Evolutionary conservation across 2,329 filamentous ascomycete species (phyloP).

Genomic region (Furcasterigmium furcatum): DNA sequence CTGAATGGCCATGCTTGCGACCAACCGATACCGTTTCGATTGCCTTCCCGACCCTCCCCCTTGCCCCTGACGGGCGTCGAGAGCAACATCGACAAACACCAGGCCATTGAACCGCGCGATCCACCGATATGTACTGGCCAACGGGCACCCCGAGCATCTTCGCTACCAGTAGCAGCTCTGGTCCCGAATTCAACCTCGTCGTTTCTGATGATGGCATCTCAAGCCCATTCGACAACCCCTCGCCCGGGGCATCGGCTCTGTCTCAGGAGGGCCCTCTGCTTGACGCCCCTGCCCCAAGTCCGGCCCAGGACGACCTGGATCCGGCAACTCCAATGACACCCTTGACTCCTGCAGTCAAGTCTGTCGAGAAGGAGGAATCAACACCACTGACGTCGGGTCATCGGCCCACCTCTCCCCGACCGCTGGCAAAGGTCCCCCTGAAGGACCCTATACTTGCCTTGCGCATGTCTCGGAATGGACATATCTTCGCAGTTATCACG

Average conservation of each 20-base stretch:
- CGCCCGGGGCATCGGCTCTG: conserved; percentile 24
- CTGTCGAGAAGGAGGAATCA: conserved; percentile 45
- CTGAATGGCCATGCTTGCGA: too few species aligned
- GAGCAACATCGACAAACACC: not conserved
- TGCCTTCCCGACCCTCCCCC: too few species aligned
- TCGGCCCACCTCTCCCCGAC: conserved; percentile 18
- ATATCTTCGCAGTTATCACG: conserved; percentile 85
- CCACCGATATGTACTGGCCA: conserved; percentile 80
- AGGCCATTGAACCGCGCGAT: conserved; percentile 5
- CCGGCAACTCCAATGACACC: conserved; percentile 42
- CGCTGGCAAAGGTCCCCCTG: conserved; percentile 33
- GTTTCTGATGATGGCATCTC: conserved; percentile 60
- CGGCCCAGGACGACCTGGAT: conserved; percentile 28
- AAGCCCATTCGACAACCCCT: conserved; percentile 21
- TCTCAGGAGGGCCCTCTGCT: conserved; percentile 13
- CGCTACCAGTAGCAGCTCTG: conserved; percentile 67
- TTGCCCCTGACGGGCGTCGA: too few species aligned
- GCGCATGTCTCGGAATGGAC: conserved; percentile 73
- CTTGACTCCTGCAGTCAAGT: conserved; percentile 53
- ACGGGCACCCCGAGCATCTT: conserved; percentile 81
- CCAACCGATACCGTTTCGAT: too few species aligned
- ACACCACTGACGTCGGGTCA: not conserved
- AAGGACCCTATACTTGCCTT: conserved; percentile 71
- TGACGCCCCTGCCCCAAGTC: conserved; percentile 17
- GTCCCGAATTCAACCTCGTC: conserved; percentile 44